Evolutionary conservation across 148 eudicot species (phyloP).

Genomic region (Rhododendron simsii): DNA sequence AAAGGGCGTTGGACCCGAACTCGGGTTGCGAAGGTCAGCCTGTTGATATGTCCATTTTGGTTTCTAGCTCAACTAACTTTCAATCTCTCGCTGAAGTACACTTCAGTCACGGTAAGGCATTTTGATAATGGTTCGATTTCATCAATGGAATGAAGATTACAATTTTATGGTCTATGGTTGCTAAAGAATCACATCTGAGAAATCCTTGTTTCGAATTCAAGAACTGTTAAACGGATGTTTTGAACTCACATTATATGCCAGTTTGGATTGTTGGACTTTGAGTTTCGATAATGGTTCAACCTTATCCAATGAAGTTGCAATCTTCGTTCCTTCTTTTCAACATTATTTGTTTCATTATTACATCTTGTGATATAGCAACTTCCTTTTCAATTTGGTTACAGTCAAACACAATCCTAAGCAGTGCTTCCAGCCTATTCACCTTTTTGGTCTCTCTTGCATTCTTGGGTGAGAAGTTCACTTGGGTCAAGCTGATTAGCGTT

Average conservation of each 20-base stretch:
- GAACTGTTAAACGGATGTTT: background rate
- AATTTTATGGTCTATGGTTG: background rate
- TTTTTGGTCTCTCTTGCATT: constrained; percentile 78
- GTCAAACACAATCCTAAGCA: constrained; percentile 97
- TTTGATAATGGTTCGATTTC: constrained; percentile 5
- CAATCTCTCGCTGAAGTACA: constrained; percentile 89
- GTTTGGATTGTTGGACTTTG: background rate
- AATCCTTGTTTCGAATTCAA: background rate
- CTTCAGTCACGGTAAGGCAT: constrained; percentile 86
- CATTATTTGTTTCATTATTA: background rate
- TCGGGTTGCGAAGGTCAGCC: constrained; percentile 82
- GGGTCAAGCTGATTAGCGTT: constrained; percentile 84
- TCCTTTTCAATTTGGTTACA: constrained; percentile 27
- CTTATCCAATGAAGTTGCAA: background rate
- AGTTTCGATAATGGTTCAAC: background rate
- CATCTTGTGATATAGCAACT: background rate
- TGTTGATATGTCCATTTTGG: constrained; percentile 93
- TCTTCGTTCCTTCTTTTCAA: background rate
- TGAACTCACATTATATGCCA: background rate
- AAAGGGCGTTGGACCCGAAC: constrained; percentile 94
- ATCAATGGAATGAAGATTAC: background rate
- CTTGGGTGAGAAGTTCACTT: constrained; percentile 87
- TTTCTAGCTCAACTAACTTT: constrained; percentile 90
- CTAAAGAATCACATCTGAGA: background rate
- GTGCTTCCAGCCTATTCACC: constrained; percentile 91